Evolutionary conservation across 2,329 filamentous ascomycete species (phyloP).

Genomic region (Aspergillus latus): DNA sequence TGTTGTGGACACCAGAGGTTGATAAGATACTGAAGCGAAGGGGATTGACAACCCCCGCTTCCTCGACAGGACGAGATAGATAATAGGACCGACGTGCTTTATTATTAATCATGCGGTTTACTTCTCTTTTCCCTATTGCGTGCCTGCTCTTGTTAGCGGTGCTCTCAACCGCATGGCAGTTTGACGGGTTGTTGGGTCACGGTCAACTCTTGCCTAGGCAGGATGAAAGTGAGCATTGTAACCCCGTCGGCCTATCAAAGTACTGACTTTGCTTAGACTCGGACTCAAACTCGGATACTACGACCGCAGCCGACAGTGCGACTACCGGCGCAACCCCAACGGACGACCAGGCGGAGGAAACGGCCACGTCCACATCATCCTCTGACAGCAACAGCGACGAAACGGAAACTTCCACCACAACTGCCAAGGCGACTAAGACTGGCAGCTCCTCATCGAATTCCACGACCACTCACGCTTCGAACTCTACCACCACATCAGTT

Average conservation of each 20-base stretch:
- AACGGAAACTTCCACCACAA: slow-evolving; percentile 1
- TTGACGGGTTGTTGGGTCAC: slow-evolving; percentile 19
- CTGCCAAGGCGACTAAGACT: slow-evolving; percentile 18
- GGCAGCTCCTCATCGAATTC: slow-evolving; percentile 7
- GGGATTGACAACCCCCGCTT: not conserved
- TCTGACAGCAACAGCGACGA: slow-evolving; percentile 11
- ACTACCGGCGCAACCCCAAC: slow-evolving; percentile 19
- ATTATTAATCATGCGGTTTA: slow-evolving; percentile 34
- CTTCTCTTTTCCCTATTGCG: slow-evolving; percentile 31
- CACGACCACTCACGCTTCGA: slow-evolving; percentile 20
- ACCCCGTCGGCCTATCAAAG: not conserved
- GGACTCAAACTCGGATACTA: slow-evolving; percentile 9
- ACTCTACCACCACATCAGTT: slow-evolving; percentile 40
- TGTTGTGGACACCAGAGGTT: slow-evolving; percentile 6
- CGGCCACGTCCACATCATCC: slow-evolving; percentile 21
- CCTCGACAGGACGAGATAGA: not conserved
- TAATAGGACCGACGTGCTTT: not conserved
- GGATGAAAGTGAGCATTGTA: slow-evolving; percentile 23
- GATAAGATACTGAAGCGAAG: not conserved
- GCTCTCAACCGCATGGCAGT: slow-evolving; percentile 33
- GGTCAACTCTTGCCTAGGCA: slow-evolving; percentile 26
- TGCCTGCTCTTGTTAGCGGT: slow-evolving; percentile 35
- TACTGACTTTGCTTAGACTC: not conserved
- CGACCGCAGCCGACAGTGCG: slow-evolving; percentile 22
- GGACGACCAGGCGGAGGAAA: slow-evolving; percentile 15